Conservation (phyloP, 768 basidiomycete species). For the Xerocomus brunneocitrinus region DNA sequence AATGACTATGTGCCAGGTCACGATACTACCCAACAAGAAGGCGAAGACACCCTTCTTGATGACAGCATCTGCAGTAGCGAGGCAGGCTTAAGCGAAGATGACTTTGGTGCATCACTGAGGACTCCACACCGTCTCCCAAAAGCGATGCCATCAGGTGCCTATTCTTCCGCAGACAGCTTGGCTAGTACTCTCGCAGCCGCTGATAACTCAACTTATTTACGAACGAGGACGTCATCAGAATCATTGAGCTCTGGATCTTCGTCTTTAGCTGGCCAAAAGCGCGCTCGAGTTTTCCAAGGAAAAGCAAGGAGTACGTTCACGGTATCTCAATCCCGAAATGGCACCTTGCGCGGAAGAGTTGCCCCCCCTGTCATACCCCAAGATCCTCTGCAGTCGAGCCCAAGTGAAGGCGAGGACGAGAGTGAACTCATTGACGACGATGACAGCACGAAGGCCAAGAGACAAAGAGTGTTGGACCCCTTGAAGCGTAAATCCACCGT, state of each 20-base stretch:
- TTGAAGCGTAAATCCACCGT: conserved; percentile 23
- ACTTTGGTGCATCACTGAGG: conserved; percentile 61
- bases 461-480: conserved; percentile 25
- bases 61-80: conserved; percentile 26
- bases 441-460: conserved; percentile 15
- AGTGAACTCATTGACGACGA: conserved; percentile 7
- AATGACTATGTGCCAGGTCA: conserved; percentile 11
- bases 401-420: conserved; percentile 23
- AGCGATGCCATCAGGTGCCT: conserved; percentile 17
- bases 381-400: conserved; percentile 17
- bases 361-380: not conserved
- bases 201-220: conserved; percentile 35
- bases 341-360: conserved; percentile 27
- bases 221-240: conserved; percentile 40
- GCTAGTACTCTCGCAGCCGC: conserved; percentile 36
- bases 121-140: conserved; percentile 46
- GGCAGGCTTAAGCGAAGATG: conserved; percentile 40
- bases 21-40: conserved; percentile 6
- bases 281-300: conserved; percentile 22
- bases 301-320: not conserved
- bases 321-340: conserved; percentile 13
- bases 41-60: conserved; percentile 21
- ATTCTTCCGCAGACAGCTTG: conserved; percentile 26
- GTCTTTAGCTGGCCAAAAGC: conserved; percentile 40
- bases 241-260: conserved; percentile 38